Evolutionary conservation across 148 eudicot species (phyloP), one percentile per base, ranked within the genome.

Genomic region (Chenopodium album): DNA sequence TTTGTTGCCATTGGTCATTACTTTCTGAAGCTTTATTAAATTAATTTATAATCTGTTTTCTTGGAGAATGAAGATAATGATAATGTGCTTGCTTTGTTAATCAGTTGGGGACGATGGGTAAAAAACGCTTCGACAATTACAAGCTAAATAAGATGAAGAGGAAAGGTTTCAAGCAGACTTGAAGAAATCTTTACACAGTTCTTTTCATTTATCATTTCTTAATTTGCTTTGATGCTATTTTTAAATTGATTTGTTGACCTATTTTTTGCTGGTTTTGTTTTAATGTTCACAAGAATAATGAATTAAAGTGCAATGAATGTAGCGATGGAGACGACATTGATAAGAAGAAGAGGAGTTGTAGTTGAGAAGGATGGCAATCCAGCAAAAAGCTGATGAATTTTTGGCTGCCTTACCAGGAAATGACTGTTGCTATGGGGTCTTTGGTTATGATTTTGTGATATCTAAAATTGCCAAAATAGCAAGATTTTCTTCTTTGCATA

Each of bases 81-180:
- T 47, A 47, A 28, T 9, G 77, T 13, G 16, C 29, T 52, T 75
- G 73, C 63, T 0, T 0, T 82, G 76, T 26, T 63, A 71, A 32
- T 63, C 71, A 80, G 86, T 82, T 69, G 90, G 83, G 81, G 90
- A 88, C 82, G 85, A 77, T 60, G 95, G 85, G 73, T 88, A 89
- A 56, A 91, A 90, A 87, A 89, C 94, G 81, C 81, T 90, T 67
- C 83, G 92, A 84, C 89, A 92, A 80, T 75, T 89, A 76, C 93
- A 88, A 70, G 91, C 90, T 17, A 95, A 96, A 78, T 94, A 93
- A 67, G 97, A 92, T 75, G 98, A 94, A 62, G 99, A 95, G 81
- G 92, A 96, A 87, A 90, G 97, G 90, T 96, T 89, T 88, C 95
- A 96, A 86, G 95, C 94, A 71, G 99, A 96, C 78, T 81, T 96